Base-by-base conservation (phyloP, 164 flowering plant genomes). In the Chimonanthus salicifolius region DNA sequence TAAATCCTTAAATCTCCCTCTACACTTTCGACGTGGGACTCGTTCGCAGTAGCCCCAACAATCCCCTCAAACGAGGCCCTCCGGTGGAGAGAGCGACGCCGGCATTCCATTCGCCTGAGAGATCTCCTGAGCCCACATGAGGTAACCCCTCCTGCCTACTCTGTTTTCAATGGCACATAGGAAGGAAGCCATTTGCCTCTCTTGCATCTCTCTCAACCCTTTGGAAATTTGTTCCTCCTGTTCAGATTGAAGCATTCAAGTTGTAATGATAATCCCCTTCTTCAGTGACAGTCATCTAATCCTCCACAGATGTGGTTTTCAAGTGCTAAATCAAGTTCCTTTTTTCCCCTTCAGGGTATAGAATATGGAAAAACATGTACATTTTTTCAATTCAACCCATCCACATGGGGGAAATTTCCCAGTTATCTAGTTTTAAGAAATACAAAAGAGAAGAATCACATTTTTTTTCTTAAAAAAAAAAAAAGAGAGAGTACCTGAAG, bases 171-270 rank as follows among this genome's bases (percentile, higher is more conserved):
- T 67, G 48, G 88, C 71, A 70, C 75, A 73, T 47, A 93, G 79
- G 65, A 91, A 82, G 49, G 94, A 84, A 71, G 83, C 78, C 75
- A 79, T 78, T 65, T 93, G 97, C 64, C 90, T 80, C 73, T 91
- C 95, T 74, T 82, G 88, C 86, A 93, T 73, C 67, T 89, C 91
- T 74, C 86, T 82, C 5, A 88, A 83, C 20, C 98, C 97, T 71
- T 85, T 91, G 49, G 77, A 79, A 69, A 90, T 74, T 51, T 79
- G 83, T 74, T 89, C 92, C 79, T 89, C 94, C 98, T 94, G 92
- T 72, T 76, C 48, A 50, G 48, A 13, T n/a, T 13, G 64, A 60
- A 69, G 58, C 11, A 4, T 54, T 54, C 60, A 54, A n/a, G 16
- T 54, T 7, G 5, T n/a, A 54, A 54, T 13, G 60, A 54, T 54